A percentile compares a stretch with the other conserved stretches of the same genome.
Evolutionary conservation across 306 rosid genomes (phyloP).

Genomic region (Astragalus membranaceus): DNA sequence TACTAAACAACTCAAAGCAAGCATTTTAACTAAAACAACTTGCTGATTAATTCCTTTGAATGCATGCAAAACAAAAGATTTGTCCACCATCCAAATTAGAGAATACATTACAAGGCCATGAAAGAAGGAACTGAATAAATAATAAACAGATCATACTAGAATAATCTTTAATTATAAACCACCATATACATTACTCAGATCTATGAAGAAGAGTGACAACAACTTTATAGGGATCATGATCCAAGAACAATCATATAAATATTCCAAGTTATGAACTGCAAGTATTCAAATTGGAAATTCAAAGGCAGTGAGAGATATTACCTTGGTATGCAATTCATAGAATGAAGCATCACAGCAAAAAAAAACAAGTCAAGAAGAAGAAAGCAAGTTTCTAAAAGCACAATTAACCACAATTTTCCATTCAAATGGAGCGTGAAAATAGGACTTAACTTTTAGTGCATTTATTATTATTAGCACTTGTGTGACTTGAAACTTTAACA

Average conservation of each 20-base stretch:
- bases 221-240: neutral
- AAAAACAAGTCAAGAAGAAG: neutral
- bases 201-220: neutral
- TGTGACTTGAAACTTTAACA: neutral
- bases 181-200: neutral
- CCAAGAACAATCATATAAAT: neutral
- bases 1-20: slow-evolving; percentile 23
- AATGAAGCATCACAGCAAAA: slow-evolving; percentile 23
- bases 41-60: slow-evolving; percentile 13
- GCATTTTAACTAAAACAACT: slow-evolving; percentile 5
- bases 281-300: neutral
- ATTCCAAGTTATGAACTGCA: neutral
- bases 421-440: slow-evolving; percentile 5
- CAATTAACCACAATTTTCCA: neutral
- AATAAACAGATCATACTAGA: neutral
- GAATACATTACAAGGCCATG: neutral
- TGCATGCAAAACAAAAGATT: slow-evolving; percentile 12
- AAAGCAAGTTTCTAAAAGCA: slow-evolving; percentile 18
- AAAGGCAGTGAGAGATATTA: slow-evolving; percentile 14
- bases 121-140: neutral
- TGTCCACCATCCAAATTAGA: slow-evolving; percentile 10
- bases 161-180: no score
- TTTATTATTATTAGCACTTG: neutral
- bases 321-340: slow-evolving; percentile 24
- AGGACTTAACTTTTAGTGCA: slow-evolving; percentile 8